Conservation (phyloP, 495 filamentous ascomycete species). For the Aspergillus taichungensis region DNA sequence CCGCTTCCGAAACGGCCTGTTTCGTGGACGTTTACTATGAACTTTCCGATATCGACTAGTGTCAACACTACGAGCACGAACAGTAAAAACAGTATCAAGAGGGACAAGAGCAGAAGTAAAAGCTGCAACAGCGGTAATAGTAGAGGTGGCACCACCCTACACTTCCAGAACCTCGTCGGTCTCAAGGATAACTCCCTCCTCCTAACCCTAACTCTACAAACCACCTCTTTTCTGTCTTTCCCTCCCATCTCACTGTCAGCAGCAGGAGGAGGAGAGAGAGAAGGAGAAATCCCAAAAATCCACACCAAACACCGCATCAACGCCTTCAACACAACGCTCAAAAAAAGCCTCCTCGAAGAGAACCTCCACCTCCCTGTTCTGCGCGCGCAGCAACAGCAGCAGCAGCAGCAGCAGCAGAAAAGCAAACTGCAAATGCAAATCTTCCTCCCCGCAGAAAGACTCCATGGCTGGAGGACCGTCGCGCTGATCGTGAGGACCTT, state of each 20-base stretch:
- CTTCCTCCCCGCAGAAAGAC: constrained; percentile 12
- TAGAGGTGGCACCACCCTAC: constrained; percentile 8
- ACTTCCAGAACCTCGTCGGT: constrained; percentile 22
- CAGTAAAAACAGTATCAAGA: constrained; percentile 4
- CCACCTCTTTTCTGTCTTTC: no score
- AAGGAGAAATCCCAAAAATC: constrained; percentile 15
- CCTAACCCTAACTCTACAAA: constrained; percentile 12
- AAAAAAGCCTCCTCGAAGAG: constrained; percentile 13
- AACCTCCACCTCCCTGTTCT: constrained; percentile 9
- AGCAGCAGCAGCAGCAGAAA: no score
- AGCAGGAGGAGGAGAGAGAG: constrained; percentile 8
- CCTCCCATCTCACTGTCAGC: no score
- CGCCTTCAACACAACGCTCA: no score
- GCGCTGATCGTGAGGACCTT: constrained; percentile 25
- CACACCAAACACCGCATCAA: background rate
- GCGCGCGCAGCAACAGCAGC: constrained; percentile 1
- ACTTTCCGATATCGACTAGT: constrained; percentile 3
- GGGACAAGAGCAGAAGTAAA: background rate
- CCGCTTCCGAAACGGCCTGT: no score
- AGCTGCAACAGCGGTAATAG: constrained; percentile 8
- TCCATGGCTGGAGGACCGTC: constrained; percentile 21
- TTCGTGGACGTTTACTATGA: background rate
- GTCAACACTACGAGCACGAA: background rate
- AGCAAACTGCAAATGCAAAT: constrained; percentile 9
- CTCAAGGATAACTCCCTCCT: constrained; percentile 20